Percentiles rank a stretch among this genome's conserved stretches.
phyloP scores from a whole-genome alignment of 139 green algal genomes.

The Yamagishiella unicocca region DNA sequence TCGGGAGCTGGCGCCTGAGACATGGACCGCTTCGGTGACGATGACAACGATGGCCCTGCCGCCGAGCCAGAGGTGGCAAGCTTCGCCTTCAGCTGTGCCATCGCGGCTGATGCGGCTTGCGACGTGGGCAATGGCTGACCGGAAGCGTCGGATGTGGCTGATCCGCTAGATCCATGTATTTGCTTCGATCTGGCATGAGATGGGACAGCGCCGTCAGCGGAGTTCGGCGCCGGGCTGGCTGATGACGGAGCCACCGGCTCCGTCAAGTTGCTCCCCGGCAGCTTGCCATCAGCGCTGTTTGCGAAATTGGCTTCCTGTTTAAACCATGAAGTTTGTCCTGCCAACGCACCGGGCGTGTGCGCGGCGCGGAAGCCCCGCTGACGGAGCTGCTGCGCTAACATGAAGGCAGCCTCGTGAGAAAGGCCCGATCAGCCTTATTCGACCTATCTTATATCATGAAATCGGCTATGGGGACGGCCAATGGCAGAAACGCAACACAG shows the following conservation, averaged over 20 bases:
- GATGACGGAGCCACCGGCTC: neutral
- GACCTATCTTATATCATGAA: too few species aligned
- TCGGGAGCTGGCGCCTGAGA: neutral
- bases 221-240: neutral
- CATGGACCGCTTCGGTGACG: too few species aligned
- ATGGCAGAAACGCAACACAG: too few species aligned
- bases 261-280: neutral
- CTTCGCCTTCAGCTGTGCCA: slow-evolving; percentile 13
- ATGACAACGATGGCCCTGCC: neutral
- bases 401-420: neutral
- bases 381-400: slow-evolving; percentile 30
- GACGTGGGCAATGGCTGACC: too few species aligned
- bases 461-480: too few species aligned
- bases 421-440: too few species aligned
- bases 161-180: too few species aligned
- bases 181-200: too few species aligned
- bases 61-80: neutral
- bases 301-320: neutral
- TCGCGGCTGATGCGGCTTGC: neutral
- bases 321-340: neutral
- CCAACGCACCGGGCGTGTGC: neutral
- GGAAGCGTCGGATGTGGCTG: too few species aligned
- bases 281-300: neutral
- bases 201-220: neutral
- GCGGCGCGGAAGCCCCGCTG: slow-evolving; percentile 11